phyloP scores from a whole-genome alignment of 1,139 yeast genomes.

The Scheffersomyces cryptocercus region DNA sequence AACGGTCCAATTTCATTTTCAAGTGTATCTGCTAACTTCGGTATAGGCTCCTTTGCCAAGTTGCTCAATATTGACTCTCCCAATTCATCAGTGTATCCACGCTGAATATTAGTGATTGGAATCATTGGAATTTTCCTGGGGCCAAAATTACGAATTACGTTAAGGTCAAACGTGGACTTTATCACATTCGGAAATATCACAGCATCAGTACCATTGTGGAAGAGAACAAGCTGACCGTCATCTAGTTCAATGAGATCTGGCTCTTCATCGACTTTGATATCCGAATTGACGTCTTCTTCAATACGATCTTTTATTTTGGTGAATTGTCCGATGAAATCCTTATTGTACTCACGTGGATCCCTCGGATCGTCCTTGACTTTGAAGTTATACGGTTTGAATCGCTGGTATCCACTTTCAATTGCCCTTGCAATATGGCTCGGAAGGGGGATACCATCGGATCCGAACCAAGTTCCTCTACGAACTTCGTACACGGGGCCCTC shows the following conservation, averaged over 20 bases:
- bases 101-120: constrained; percentile 36
- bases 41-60: constrained; percentile 28
- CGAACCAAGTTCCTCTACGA: constrained; percentile 85
- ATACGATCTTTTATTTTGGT: constrained; percentile 6
- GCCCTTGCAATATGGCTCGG: constrained; percentile 50
- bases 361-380: constrained; percentile 11
- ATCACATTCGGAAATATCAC: constrained; percentile 39
- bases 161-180: constrained; percentile 36
- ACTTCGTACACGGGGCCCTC: constrained; percentile 85
- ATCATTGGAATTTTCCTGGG: constrained; percentile 28
- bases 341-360: constrained; percentile 14
- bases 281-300: constrained; percentile 9
- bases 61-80: constrained; percentile 29
- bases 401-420: constrained; percentile 57
- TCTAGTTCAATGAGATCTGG: constrained; percentile 33
- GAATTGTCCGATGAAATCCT: not conserved
- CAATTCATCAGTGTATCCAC: constrained; percentile 39
- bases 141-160: constrained; percentile 41
- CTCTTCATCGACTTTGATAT: constrained; percentile 19
- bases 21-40: constrained; percentile 52
- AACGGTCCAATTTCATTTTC: constrained; percentile 29
- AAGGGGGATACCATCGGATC: constrained; percentile 61
- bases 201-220: constrained; percentile 33
- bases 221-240: constrained; percentile 34
- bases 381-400: constrained; percentile 32